A percentile compares a stretch with the other conserved stretches of the same genome.
These are phyloP conservation scores for Cryomyces minteri DNA, from an alignment of 495 filamentous ascomycete genomes.

Conservation along the genomic window DNA sequence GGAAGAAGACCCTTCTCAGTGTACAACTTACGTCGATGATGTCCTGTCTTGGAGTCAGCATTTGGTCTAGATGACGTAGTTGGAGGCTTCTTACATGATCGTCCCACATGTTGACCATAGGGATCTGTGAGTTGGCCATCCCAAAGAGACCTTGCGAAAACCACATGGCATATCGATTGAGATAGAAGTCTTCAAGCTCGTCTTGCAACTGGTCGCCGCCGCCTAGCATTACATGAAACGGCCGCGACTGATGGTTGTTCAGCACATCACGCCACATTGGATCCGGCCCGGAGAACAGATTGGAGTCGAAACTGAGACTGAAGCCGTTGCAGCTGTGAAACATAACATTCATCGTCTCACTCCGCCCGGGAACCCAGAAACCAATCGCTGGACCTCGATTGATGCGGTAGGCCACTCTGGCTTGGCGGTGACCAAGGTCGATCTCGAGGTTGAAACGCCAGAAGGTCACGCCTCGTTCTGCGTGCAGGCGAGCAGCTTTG, in stretches of 20 bases:
- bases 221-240: conserved; percentile 97
- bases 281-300: conserved; percentile 76
- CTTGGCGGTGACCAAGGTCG: conserved; percentile 55
- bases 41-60: conserved; percentile 23
- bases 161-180: conserved; percentile 75
- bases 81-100: conserved; percentile 36
- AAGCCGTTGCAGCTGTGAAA: conserved; percentile 97
- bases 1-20: neutral
- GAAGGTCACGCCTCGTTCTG: conserved; percentile 78
- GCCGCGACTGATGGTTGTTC: conserved; percentile 76
- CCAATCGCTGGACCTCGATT: conserved; percentile 75
- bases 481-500: conserved; percentile 61
- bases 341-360: conserved; percentile 93
- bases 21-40: conserved; percentile 51
- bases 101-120: conserved; percentile 96
- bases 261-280: conserved; percentile 93
- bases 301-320: conserved; percentile 55
- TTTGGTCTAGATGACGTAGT: no score
- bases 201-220: conserved; percentile 88
- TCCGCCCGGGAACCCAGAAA: conserved; percentile 85
- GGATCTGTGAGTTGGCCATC: conserved; percentile 83
- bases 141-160: conserved; percentile 91
- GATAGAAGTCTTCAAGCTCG: conserved; percentile 73
- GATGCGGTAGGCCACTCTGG: conserved; percentile 86
- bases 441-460: conserved; percentile 93